A percentile compares a stretch with the other conserved stretches of the same genome.
Conservation (phyloP, 257 asterid genomes). For the Ilex aquifolium region DNA sequence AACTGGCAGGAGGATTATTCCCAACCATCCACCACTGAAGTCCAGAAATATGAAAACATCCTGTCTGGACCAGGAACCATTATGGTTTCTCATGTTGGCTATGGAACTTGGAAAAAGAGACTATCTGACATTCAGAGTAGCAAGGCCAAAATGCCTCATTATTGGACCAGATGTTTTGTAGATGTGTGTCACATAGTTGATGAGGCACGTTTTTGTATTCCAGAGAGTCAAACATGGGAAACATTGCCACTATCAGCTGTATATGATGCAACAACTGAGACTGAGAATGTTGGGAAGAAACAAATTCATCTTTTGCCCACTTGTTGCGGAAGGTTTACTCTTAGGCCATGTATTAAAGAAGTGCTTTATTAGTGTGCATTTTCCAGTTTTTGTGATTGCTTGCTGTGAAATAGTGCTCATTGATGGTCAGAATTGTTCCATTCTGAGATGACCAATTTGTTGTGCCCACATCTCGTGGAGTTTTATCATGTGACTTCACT, state of each 20-base stretch:
- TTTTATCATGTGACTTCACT: too few relatives aligned
- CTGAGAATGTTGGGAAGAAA: slow-evolving; percentile 43
- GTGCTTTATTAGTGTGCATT: background rate
- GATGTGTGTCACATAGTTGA: slow-evolving; percentile 48
- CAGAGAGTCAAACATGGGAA: slow-evolving; percentile 90
- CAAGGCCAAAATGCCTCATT: slow-evolving; percentile 12
- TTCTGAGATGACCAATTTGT: background rate
- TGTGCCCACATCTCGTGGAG: too few relatives aligned
- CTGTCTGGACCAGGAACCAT: slow-evolving; percentile 50
- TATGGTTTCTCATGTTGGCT: slow-evolving; percentile 81
- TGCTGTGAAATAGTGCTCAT: background rate
- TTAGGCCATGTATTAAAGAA: slow-evolving; percentile 10
- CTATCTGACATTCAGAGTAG: slow-evolving; percentile 26
- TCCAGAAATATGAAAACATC: slow-evolving; percentile 24
- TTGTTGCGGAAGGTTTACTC: slow-evolving; percentile 87
- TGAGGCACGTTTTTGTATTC: slow-evolving; percentile 62
- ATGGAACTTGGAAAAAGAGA: slow-evolving; percentile 83
- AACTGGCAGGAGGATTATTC: slow-evolving; percentile 58
- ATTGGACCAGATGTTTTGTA: slow-evolving; percentile 75
- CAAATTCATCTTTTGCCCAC: slow-evolving; percentile 62
- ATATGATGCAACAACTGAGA: slow-evolving; percentile 42
- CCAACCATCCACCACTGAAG: slow-evolving; percentile 12
- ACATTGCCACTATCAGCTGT: slow-evolving; percentile 63
- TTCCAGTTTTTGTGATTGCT: background rate
- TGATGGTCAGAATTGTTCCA: background rate